A percentile compares a stretch with the other conserved stretches of the same genome.
phyloP scores from a whole-genome alignment of 2,329 filamentous ascomycete species.

The Cladobotryum mycophilum region DNA sequence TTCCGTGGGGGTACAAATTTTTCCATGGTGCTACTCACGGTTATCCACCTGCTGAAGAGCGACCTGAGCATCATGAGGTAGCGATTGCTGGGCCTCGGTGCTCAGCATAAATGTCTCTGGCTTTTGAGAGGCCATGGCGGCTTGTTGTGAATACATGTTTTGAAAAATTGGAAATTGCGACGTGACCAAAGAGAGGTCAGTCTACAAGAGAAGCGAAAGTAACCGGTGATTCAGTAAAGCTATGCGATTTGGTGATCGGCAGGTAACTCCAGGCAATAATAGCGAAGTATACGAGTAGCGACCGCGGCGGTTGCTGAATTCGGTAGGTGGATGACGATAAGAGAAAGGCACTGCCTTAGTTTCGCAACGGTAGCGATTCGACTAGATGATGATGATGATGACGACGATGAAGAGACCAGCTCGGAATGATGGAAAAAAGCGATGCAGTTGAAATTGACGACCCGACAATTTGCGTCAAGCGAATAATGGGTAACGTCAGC shows the following conservation, averaged over 20 bases:
- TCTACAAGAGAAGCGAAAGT: conserved; percentile 1
- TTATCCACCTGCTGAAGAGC: conserved; percentile 98
- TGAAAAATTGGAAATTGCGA: conserved; percentile 14
- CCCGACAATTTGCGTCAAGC: conserved; percentile 41
- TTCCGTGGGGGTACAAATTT: no score
- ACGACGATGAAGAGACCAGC: conserved; percentile 36
- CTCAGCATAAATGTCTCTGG: conserved; percentile 99
- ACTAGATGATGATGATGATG: conserved; percentile 17
- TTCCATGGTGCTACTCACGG: conserved; percentile 48
- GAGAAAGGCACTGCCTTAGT: conserved; percentile 29
- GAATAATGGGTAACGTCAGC: conserved; percentile 29
- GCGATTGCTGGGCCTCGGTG: conserved; percentile 90
- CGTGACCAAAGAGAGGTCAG: neutral
- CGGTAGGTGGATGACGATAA: neutral
- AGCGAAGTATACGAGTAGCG: neutral
- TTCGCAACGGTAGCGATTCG: conserved; percentile 16
- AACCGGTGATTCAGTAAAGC: conserved; percentile 3
- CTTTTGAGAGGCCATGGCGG: conserved; percentile 88
- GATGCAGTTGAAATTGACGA: conserved; percentile 21
- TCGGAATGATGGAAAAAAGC: conserved; percentile 29
- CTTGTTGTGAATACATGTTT: conserved; percentile 74
- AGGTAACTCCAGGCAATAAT: conserved; percentile 1
- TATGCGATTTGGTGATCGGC: conserved; percentile 9
- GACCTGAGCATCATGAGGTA: conserved; percentile 94
- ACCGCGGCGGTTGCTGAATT: no score